Base-by-base conservation (phyloP, 2,329 filamentous ascomycete species). In the Elsinoe fawcettii region DNA sequence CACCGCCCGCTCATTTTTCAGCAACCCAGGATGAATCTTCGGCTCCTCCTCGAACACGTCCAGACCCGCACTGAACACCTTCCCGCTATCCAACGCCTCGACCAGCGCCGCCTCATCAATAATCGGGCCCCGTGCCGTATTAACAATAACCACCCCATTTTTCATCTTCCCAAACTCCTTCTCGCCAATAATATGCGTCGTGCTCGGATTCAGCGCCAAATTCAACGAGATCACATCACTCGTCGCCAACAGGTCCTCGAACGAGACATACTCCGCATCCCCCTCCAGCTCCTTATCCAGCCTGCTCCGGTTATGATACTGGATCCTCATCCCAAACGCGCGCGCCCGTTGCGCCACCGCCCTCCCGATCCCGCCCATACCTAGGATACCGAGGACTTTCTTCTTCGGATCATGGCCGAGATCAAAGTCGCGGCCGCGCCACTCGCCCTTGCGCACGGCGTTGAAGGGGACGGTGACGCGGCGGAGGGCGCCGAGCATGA, bases 31-130 rank as follows among this genome's bases (percentile, higher is more conserved):
- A 60, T 83, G 75, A 47, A 78, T 74, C 62, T 74, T 77, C 27
- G 77, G 78, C 67, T 83, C 80, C 51, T 77, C 72, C 64, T 83
- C 80, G 56, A 77, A 83, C 8, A 83, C 80, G 60, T 83, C 80
- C 30, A 83, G 64, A 0, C 80, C 81, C 0, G 73, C 77, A 2
- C 77, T 76, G 59, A 74, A 77, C 7, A 83, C 75, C 58, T 80
- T 79, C 9, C 79, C 78, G 2, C 72, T 74, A 30, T 81, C 75
- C 20, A 83, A 66, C 9, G 78, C 78, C 5, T 74, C 72, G 0
- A 78, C 80, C 23, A 83, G 67, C 1, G 79, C 80, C 1, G 71
- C 74, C 65, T 83, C 80, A 60, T 83, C 78, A 34, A 83, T 78
- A 49, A 83, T 70, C 9, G 76, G 76, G 1, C 80, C 80, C 51